Percentiles rank a stretch among this genome's conserved stretches.
Evolutionary conservation across 2,329 filamentous ascomycete genomes (phyloP).

Genomic region (Neonectria sp.): DNA sequence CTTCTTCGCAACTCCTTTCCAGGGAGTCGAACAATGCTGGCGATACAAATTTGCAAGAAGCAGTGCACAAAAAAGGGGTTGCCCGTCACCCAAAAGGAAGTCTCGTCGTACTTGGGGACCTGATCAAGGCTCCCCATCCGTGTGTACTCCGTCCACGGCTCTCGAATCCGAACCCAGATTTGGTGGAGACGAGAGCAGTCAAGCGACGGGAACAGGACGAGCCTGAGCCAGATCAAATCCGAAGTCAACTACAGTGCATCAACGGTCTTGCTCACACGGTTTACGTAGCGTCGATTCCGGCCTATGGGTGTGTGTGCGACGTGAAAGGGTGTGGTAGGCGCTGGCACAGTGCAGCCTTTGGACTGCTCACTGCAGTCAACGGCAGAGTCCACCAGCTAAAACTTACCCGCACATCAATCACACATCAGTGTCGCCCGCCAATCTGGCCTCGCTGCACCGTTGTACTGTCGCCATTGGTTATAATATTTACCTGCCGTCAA

Average conservation of each 20-base stretch:
- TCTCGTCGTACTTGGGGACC: constrained; percentile 4
- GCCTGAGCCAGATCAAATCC: constrained; percentile 6
- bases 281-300: constrained; percentile 11
- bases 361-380: background rate
- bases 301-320: constrained; percentile 13
- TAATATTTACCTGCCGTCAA: background rate
- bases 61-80: background rate
- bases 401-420: background rate
- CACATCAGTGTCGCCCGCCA: background rate
- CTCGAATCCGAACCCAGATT: constrained; percentile 30
- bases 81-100: constrained; percentile 15
- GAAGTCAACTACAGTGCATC: constrained; percentile 27
- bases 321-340: constrained; percentile 14
- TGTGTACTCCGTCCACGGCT: background rate
- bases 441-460: background rate
- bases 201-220: background rate
- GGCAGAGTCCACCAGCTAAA: background rate
- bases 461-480: background rate
- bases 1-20: background rate
- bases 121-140: background rate
- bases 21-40: too few species aligned
- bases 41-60: background rate
- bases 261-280: constrained; percentile 5
- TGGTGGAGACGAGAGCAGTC: background rate
- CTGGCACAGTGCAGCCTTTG: background rate